Evolutionary conservation across 768 basidiomycete genomes (phyloP).

Genomic region (Rhizopogon salebrosus): DNA sequence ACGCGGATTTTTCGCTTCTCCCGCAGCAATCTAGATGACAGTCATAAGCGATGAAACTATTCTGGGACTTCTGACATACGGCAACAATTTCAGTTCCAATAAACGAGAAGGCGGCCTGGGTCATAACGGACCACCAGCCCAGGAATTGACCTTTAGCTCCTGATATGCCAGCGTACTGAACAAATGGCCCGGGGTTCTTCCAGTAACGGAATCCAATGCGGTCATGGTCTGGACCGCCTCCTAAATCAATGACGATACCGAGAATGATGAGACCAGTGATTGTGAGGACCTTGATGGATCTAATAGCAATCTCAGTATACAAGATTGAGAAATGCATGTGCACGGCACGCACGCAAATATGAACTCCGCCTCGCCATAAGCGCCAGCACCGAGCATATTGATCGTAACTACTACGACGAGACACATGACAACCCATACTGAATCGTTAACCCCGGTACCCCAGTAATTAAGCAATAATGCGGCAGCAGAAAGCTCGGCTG

Average conservation of each 20-base stretch:
- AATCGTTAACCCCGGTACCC: constrained; percentile 51
- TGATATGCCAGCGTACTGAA: constrained; percentile 55
- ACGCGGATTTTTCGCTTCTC: constrained; percentile 87
- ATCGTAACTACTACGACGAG: constrained; percentile 71
- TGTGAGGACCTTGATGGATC: constrained; percentile 86
- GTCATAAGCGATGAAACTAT: neutral
- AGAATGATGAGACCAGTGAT: constrained; percentile 68
- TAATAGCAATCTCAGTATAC: constrained; percentile 2
- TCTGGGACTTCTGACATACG: constrained; percentile 35
- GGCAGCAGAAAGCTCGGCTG: constrained; percentile 36
- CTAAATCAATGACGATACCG: constrained; percentile 77
- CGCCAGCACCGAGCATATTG: constrained; percentile 71
- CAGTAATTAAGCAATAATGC: constrained; percentile 77
- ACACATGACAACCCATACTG: constrained; percentile 77
- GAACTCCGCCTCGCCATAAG: constrained; percentile 84
- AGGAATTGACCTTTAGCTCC: constrained; percentile 78
- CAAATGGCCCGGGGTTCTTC: constrained; percentile 87
- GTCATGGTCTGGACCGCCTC: constrained; percentile 82
- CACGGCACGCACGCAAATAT: constrained; percentile 55
- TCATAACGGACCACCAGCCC: constrained; percentile 65
- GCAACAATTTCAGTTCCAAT: constrained; percentile 95
- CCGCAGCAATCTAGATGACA: constrained; percentile 69
- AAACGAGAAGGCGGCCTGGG: constrained; percentile 88
- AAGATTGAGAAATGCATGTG: neutral
- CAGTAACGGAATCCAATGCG: constrained; percentile 61